These are phyloP conservation scores for Naumovozyma baii DNA, from an alignment of 805 yeast genomes.

Conservation along the genomic window DNA sequence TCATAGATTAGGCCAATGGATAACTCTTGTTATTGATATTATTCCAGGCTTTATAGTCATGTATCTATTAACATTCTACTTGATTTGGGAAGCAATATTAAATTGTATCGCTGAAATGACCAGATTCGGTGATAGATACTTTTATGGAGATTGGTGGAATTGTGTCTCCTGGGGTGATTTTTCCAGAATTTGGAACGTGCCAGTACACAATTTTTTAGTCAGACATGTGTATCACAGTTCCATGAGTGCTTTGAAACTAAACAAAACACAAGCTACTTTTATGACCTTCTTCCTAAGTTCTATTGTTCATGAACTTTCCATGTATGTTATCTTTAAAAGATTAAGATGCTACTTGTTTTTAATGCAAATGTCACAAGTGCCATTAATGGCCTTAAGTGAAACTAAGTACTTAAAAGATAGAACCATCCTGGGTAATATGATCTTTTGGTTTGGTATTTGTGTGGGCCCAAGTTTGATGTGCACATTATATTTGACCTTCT, in stretches of 20 bases:
- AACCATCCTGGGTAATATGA: slow-evolving; percentile 60
- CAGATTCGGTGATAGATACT: slow-evolving; percentile 77
- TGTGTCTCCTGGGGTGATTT: slow-evolving; percentile 85
- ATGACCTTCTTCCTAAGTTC: slow-evolving; percentile 70
- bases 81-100: slow-evolving; percentile 89
- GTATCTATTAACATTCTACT: slow-evolving; percentile 67
- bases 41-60: slow-evolving; percentile 69
- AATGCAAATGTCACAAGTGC: slow-evolving; percentile 79
- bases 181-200: slow-evolving; percentile 84
- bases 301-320: slow-evolving; percentile 76
- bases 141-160: slow-evolving; percentile 96
- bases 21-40: slow-evolving; percentile 46
- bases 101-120: slow-evolving; percentile 86
- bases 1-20: slow-evolving; percentile 14
- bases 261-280: slow-evolving; percentile 57
- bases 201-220: slow-evolving; percentile 76
- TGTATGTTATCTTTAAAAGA: slow-evolving; percentile 74
- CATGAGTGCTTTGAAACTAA: slow-evolving; percentile 60
- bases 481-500: slow-evolving; percentile 57
- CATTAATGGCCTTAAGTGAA: slow-evolving; percentile 56
- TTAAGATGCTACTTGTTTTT: slow-evolving; percentile 67
- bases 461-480: slow-evolving; percentile 86
- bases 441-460: slow-evolving; percentile 88
- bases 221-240: slow-evolving; percentile 89
- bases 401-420: slow-evolving; percentile 46